phyloP scores from a whole-genome alignment of 805 yeast genomes.

The Cyberlindnera mississippiensis region DNA sequence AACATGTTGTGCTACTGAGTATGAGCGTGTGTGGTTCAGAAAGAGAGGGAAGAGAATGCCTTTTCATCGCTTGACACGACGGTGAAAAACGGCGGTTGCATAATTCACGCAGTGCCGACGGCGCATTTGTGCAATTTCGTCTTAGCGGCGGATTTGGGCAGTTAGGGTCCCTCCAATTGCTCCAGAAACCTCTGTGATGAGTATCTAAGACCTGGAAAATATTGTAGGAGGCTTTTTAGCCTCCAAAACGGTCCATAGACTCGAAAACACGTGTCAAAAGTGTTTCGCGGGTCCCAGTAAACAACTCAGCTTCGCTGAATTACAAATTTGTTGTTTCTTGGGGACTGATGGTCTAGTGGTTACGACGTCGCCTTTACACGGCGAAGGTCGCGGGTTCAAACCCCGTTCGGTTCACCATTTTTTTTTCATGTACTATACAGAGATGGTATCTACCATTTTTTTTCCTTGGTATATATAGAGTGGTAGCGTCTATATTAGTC shows the following conservation, averaged over 20 bases:
- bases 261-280: neutral
- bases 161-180: too few relatives aligned
- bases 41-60: neutral
- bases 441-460: too few relatives aligned
- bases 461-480: too few relatives aligned
- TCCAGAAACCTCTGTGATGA: too few relatives aligned
- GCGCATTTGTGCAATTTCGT: too few relatives aligned
- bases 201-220: too few relatives aligned
- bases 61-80: neutral
- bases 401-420: conserved; percentile 23
- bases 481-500: too few relatives aligned
- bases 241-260: neutral
- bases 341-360: conserved; percentile 27
- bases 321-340: conserved; percentile 6
- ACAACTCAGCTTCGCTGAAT: conserved; percentile 1
- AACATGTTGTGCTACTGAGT: conserved; percentile 50
- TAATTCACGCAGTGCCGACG: neutral
- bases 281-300: neutral
- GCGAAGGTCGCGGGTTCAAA: conserved; percentile 27
- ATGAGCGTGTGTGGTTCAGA: neutral
- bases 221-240: too few relatives aligned
- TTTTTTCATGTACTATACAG: too few relatives aligned
- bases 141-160: neutral
- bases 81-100: neutral
- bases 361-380: conserved; percentile 27